Evolutionary conservation across 768 basidiomycete species (phyloP).

Genomic region (Hericium erinaceus): DNA sequence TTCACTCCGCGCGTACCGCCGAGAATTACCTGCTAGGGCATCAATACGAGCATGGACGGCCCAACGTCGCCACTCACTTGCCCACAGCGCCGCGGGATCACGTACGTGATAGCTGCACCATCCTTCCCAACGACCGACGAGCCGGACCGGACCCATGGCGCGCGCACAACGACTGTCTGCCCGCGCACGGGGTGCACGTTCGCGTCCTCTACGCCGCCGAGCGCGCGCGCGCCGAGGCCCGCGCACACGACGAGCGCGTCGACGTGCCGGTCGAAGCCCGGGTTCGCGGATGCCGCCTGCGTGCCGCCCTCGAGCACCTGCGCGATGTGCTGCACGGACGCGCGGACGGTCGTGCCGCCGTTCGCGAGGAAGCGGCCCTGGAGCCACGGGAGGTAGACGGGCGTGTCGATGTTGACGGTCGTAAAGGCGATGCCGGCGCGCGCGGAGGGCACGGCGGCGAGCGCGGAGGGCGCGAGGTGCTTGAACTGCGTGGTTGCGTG

Average conservation of each 20-base stretch:
- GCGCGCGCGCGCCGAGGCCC: conserved; percentile 48
- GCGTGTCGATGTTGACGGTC: conserved; percentile 61
- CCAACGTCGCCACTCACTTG: conserved; percentile 25
- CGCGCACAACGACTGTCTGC: conserved; percentile 33
- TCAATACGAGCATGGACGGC: not conserved
- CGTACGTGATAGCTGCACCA: conserved; percentile 42
- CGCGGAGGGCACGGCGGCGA: conserved; percentile 27
- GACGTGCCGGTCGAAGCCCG: conserved; percentile 8
- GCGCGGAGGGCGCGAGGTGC: conserved; percentile 29
- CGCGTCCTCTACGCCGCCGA: conserved; percentile 44
- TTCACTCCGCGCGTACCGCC: conserved; percentile 50
- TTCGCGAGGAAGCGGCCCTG: conserved; percentile 42
- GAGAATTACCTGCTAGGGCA: conserved; percentile 34
- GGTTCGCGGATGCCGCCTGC: conserved; percentile 14
- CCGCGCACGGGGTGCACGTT: conserved; percentile 38
- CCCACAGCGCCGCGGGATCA: conserved; percentile 54
- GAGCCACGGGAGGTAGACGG: conserved; percentile 56
- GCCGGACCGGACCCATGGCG: conserved; percentile 47
- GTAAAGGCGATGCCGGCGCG: conserved; percentile 48
- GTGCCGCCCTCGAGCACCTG: conserved; percentile 59
- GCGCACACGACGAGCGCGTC: conserved; percentile 63
- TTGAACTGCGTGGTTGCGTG: conserved; percentile 28
- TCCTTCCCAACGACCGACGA: conserved; percentile 31
- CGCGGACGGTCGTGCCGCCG: conserved; percentile 57
- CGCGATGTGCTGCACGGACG: conserved; percentile 55